A percentile compares a stretch with the other conserved stretches of the same genome.
Evolutionary conservation across 2,329 filamentous ascomycete genomes (phyloP).

Genomic region (Madurella fahalii): DNA sequence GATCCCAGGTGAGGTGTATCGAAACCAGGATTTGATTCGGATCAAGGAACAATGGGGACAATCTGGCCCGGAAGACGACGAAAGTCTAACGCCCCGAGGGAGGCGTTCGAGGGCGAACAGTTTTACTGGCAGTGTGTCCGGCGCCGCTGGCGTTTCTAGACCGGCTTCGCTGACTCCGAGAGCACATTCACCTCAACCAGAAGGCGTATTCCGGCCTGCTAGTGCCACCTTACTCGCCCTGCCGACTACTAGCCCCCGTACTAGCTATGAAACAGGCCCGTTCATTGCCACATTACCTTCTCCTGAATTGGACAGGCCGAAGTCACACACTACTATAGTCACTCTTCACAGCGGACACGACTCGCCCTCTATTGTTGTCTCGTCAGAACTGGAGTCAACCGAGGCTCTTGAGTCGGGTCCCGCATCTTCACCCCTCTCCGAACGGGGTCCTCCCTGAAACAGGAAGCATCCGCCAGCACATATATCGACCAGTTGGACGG

Average conservation of each 20-base stretch:
- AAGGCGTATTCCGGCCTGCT: not conserved
- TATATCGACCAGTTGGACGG: no score
- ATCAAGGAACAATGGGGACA: slow-evolving; percentile 40
- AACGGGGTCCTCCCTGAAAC: not conserved
- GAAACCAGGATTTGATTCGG: slow-evolving; percentile 39
- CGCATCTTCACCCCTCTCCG: not conserved
- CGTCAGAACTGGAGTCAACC: slow-evolving; percentile 2
- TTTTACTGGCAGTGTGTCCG: slow-evolving; percentile 31
- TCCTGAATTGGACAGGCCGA: not conserved
- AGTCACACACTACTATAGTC: not conserved
- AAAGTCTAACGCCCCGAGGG: slow-evolving; percentile 27
- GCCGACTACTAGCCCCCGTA: slow-evolving; percentile 10
- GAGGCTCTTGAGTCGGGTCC: not conserved
- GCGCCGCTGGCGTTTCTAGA: not conserved
- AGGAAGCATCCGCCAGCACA: not conserved
- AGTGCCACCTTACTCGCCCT: slow-evolving; percentile 1
- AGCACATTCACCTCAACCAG: not conserved
- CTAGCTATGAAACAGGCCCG: not conserved
- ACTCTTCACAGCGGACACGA: slow-evolving; percentile 3
- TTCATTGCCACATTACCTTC: not conserved
- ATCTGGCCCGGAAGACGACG: slow-evolving; percentile 31
- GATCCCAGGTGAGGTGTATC: slow-evolving; percentile 49
- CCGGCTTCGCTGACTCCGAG: not conserved
- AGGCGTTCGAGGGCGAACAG: slow-evolving; percentile 37
- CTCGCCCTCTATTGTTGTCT: slow-evolving; percentile 10